A percentile compares a stretch with the other conserved stretches of the same genome.
Conservation (phyloP, 1,284 basidiomycete species). For the Ganoderma resinaceum region DNA sequence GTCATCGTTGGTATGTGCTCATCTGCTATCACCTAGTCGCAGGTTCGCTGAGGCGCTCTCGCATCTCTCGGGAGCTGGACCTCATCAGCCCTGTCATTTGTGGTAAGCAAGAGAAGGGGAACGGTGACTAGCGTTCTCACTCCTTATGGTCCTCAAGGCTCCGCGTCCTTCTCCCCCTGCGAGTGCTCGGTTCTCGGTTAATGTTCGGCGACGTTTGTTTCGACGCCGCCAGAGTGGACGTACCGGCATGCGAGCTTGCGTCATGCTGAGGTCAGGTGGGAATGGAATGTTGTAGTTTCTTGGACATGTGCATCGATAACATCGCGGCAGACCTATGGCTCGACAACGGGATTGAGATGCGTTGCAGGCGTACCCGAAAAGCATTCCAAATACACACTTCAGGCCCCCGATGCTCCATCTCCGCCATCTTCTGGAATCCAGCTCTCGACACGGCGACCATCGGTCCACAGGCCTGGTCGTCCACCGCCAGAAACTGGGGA, state of each 20-base stretch:
- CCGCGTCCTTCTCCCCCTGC: conserved; percentile 26
- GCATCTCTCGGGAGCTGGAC: conserved; percentile 23
- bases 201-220: background rate
- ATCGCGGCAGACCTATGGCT: background rate
- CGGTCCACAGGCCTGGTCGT: conserved; percentile 67
- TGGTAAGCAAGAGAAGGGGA: conserved; percentile 10
- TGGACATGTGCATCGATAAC: background rate
- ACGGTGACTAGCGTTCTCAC: background rate
- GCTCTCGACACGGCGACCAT: conserved; percentile 42
- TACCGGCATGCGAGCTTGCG: background rate
- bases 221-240: background rate
- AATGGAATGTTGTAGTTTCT: background rate
- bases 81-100: conserved; percentile 25
- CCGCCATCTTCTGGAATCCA: conserved; percentile 29
- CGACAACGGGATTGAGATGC: background rate
- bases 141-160: conserved; percentile 8
- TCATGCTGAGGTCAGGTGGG: background rate
- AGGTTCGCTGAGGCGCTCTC: background rate
- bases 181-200: conserved; percentile 10
- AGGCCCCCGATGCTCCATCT: background rate
- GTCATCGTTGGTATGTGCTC: conserved; percentile 16
- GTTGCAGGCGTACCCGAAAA: background rate
- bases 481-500: conserved; percentile 34
- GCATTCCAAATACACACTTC: background rate
- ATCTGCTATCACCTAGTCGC: conserved; percentile 21